These are phyloP conservation scores for Nitzschia sp. DNA, from an alignment of 108 stramenopile species.

Conservation along the genomic window DNA sequence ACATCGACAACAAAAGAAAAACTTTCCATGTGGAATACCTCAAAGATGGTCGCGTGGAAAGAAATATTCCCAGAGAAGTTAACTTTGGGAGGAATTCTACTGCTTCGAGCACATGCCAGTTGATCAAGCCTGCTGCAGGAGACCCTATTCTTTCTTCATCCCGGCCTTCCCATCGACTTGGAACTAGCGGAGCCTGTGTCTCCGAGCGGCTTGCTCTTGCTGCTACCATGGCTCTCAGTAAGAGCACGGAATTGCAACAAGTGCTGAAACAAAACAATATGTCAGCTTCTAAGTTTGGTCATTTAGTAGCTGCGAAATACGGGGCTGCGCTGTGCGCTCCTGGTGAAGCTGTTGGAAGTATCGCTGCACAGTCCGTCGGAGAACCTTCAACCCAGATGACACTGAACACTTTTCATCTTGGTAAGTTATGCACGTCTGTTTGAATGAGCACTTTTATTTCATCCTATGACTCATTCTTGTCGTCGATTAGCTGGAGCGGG, in stretches of 20 bases:
- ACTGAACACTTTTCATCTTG: conserved; percentile 98
- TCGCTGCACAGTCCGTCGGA: conserved; percentile 96
- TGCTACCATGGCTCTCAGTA: conserved; percentile 45
- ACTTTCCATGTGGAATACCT: conserved; percentile 66
- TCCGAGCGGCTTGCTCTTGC: conserved; percentile 77
- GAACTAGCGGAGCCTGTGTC: conserved; percentile 82
- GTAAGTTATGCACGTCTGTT: conserved; percentile 3
- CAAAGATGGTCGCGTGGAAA: conserved; percentile 50
- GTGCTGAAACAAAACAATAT: conserved; percentile 60
- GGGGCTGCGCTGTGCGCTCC: conserved; percentile 88
- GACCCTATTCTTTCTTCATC: conserved; percentile 78
- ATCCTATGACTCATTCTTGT: neutral
- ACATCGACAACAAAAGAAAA: conserved; percentile 42
- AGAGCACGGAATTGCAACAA: conserved; percentile 50
- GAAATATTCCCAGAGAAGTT: conserved; percentile 62
- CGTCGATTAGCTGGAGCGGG: conserved; percentile 89
- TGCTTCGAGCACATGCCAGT: conserved; percentile 51
- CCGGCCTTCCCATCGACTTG: conserved; percentile 58
- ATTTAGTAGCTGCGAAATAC: conserved; percentile 91
- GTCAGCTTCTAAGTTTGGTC: conserved; percentile 50
- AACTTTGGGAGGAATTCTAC: conserved; percentile 57
- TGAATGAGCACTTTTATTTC: neutral
- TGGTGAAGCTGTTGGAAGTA: conserved; percentile 98
- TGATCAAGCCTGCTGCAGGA: conserved; percentile 64
- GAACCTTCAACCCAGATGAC: conserved; percentile 99